Conservation (phyloP, 495 filamentous ascomycete species). For the Penicillium cataractarum region DNA sequence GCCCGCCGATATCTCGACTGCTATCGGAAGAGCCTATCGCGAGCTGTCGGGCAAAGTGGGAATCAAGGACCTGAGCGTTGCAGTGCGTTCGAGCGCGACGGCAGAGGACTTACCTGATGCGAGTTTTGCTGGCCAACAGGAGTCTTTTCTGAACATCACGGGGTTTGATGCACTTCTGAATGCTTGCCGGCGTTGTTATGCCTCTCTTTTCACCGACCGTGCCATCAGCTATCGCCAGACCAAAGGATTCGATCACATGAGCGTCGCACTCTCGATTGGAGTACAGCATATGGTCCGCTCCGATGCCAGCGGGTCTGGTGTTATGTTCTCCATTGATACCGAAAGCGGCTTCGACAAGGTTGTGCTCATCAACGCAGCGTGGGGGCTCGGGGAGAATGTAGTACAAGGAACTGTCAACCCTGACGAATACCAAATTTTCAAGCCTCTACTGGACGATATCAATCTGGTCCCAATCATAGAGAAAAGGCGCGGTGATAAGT, state of each 20-base stretch:
- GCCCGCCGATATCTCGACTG: constrained; percentile 11
- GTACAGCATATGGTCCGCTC: constrained; percentile 45
- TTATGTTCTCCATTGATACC: constrained; percentile 45
- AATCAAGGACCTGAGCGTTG: constrained; percentile 35
- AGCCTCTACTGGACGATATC: constrained; percentile 18
- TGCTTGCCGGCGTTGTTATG: constrained; percentile 38
- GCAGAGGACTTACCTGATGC: constrained; percentile 44
- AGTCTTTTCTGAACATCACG: constrained; percentile 34
- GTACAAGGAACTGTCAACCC: constrained; percentile 43
- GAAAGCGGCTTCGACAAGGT: constrained; percentile 41
- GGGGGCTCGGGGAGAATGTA: constrained; percentile 43
- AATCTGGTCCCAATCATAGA: constrained; percentile 18
- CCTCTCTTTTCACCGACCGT: constrained; percentile 42
- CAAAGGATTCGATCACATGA: constrained; percentile 38
- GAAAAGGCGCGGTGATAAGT: constrained; percentile 21
- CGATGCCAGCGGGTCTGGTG: constrained; percentile 34
- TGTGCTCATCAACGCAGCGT: constrained; percentile 42
- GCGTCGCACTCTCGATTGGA: constrained; percentile 38
- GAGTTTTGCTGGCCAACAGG: constrained; percentile 43
- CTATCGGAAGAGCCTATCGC: constrained; percentile 9
- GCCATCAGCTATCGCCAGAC: constrained; percentile 40
- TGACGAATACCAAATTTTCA: constrained; percentile 45
- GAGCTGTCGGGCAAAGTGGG: constrained; percentile 7
- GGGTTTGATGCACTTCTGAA: constrained; percentile 24
- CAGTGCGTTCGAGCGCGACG: constrained; percentile 42